phyloP scores from a whole-genome alignment of 176 grass and related monocot genomes.

The Carex parvula region DNA sequence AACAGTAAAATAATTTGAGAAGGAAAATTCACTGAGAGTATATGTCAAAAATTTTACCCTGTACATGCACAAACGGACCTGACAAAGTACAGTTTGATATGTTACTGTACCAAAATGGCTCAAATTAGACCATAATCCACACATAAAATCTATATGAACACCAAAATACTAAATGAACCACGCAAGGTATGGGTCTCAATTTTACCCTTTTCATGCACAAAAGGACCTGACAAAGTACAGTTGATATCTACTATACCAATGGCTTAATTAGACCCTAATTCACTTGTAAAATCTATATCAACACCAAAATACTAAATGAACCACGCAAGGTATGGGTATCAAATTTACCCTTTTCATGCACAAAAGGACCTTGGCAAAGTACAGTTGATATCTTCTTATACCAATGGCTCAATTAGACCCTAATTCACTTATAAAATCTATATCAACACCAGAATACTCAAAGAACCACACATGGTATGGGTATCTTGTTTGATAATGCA shows the following conservation, averaged over 20 bases:
- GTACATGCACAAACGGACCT: background rate
- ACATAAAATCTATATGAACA: background rate
- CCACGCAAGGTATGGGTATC: background rate
- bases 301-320: background rate
- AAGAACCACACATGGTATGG: background rate
- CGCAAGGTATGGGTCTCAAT: background rate
- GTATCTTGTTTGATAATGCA: too few relatives aligned
- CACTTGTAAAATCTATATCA: background rate
- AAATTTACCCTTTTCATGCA: background rate
- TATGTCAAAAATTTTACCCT: background rate
- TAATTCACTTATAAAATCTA: background rate
- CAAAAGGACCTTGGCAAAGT: background rate
- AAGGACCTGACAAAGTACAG: background rate
- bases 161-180: background rate
- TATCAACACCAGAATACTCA: background rate
- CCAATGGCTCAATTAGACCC: background rate
- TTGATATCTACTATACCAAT: background rate
- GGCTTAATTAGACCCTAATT: background rate
- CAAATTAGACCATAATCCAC: background rate
- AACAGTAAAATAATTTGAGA: background rate
- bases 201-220: background rate
- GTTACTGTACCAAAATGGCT: background rate
- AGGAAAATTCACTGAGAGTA: background rate
- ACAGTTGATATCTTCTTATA: background rate
- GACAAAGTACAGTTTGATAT: background rate